Conservation (phyloP, 331 rosid genomes). For the Quercus phellos region DNA sequence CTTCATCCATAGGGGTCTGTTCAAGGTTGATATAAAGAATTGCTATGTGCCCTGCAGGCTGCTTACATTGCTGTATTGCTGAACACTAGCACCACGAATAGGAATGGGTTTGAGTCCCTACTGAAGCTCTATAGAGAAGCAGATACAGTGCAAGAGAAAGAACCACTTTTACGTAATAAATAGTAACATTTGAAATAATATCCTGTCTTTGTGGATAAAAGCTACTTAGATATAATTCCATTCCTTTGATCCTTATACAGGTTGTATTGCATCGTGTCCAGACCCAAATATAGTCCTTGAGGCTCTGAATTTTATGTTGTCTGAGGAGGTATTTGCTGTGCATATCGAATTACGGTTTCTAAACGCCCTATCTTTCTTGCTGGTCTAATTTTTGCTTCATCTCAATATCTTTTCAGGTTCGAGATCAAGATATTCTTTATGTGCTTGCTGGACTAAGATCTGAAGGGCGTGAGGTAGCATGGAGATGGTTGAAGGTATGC, state of each 20-base stretch:
- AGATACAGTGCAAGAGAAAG: constrained; percentile 50
- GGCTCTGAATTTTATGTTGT: constrained; percentile 42
- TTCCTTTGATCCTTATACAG: constrained; percentile 28
- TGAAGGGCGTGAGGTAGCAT: constrained; percentile 45
- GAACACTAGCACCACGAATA: constrained; percentile 32
- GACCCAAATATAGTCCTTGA: constrained; percentile 47
- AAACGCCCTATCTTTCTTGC: not conserved
- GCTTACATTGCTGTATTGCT: constrained; percentile 50
- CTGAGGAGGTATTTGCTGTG: constrained; percentile 39
- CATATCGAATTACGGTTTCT: not conserved
- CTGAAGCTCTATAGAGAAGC: constrained; percentile 37
- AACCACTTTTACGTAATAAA: constrained; percentile 39
- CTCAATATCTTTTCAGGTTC: constrained; percentile 31
- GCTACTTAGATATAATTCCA: not conserved
- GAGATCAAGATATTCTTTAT: constrained; percentile 43
- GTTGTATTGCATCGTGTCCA: constrained; percentile 45
- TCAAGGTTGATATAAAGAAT: not conserved
- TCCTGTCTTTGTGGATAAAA: not conserved
- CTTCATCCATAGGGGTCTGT: not conserved
- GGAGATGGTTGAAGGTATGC: constrained; percentile 63
- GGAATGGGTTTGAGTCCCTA: constrained; percentile 41
- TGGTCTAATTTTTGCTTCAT: not conserved
- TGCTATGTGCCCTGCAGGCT: constrained; percentile 36
- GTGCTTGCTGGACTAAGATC: constrained; percentile 42
- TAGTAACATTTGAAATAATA: constrained; percentile 5